Conservation (phyloP, 2,329 filamentous ascomycete genomes). For the Ceratocystis diversiconidia region DNA sequence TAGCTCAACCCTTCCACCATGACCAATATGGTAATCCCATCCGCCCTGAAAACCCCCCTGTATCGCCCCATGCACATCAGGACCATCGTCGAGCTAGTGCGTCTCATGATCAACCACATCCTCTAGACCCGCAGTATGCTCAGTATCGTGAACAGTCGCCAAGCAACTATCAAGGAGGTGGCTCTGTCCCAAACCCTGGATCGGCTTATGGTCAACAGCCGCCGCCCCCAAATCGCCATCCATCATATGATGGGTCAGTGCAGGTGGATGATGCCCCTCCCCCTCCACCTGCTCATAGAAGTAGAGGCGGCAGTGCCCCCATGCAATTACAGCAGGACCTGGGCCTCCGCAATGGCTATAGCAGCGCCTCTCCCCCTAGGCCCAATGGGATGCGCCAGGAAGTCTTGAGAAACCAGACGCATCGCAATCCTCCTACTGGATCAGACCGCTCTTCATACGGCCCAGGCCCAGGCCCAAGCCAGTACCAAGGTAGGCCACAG, state of each 20-base stretch:
- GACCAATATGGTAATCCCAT: neutral
- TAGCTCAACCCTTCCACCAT: neutral
- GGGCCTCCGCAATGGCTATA: conserved; percentile 24
- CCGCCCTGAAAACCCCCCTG: neutral
- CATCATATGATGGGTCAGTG: conserved; percentile 41
- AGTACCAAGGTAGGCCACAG: neutral
- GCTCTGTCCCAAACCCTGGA: neutral
- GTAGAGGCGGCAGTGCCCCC: conserved; percentile 19
- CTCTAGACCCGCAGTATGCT: neutral
- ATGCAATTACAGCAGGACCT: conserved; percentile 4
- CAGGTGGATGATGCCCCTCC: conserved; percentile 35
- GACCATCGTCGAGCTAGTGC: neutral
- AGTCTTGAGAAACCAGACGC: conserved; percentile 42
- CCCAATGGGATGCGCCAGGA: conserved; percentile 42
- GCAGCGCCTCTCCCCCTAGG: conserved; percentile 29
- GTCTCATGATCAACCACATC: neutral
- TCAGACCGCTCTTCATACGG: conserved; percentile 28
- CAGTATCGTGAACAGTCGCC: neutral
- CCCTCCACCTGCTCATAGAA: conserved; percentile 42
- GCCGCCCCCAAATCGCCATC: conserved; percentile 27
- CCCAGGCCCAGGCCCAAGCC: neutral
- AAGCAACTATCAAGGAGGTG: neutral
- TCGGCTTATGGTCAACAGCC: conserved; percentile 5
- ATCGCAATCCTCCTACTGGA: conserved; percentile 32
- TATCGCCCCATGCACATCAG: neutral